Conservation (phyloP, 2,329 filamentous ascomycete species). For the Colletotrichum noveboracense region DNA sequence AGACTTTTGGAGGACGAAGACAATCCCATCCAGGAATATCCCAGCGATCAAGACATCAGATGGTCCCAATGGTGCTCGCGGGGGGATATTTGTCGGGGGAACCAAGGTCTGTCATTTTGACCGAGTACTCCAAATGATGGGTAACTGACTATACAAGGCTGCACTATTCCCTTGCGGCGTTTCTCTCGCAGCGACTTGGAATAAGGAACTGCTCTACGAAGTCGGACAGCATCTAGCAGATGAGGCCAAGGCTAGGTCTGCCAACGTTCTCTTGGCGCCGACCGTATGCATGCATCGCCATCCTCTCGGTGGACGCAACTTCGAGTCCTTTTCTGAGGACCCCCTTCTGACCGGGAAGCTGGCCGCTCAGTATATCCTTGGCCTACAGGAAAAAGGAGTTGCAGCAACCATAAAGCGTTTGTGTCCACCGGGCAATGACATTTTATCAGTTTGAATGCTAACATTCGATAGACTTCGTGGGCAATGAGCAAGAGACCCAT, state of each 20-base stretch:
- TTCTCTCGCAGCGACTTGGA: conserved; percentile 81
- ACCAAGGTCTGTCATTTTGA: conserved; percentile 51
- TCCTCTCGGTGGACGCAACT: conserved; percentile 83
- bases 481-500: conserved; percentile 76
- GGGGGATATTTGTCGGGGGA: conserved; percentile 71
- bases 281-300: conserved; percentile 85
- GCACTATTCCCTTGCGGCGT: conserved; percentile 82
- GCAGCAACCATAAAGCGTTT: conserved; percentile 80
- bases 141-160: conserved; percentile 49
- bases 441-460: conserved; percentile 1
- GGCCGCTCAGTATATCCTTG: conserved; percentile 74
- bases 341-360: conserved; percentile 77
- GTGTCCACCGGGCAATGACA: conserved; percentile 20
- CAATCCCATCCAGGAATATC: conserved; percentile 67
- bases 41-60: conserved; percentile 71
- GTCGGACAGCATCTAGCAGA: conserved; percentile 74
- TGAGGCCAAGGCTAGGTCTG: conserved; percentile 75
- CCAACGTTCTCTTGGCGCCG: conserved; percentile 75
- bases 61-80: conserved; percentile 61
- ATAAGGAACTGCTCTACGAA: conserved; percentile 70
- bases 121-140: not conserved
- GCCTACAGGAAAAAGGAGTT: conserved; percentile 75
- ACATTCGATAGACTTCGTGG: conserved; percentile 60
- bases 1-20: conserved; percentile 74
- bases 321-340: conserved; percentile 87